A percentile compares a stretch with the other conserved stretches of the same genome.
Conservation (phyloP, 1,139 yeast genomes). For the Geotrichum reessii region DNA sequence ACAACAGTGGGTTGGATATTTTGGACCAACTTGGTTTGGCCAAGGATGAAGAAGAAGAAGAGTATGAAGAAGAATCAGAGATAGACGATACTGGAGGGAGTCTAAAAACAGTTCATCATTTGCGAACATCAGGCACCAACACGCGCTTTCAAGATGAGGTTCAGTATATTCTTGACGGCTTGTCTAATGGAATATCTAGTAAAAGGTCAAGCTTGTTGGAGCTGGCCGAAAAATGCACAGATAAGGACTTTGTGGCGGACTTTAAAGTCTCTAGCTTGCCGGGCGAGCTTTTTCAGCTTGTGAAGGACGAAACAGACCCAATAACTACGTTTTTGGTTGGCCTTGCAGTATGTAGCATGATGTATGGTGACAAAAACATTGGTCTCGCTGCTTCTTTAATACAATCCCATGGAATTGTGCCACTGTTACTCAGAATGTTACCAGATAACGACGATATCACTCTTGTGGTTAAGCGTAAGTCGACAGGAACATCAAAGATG, state of each 20-base stretch:
- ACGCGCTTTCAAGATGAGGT: conserved; percentile 36
- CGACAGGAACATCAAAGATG: conserved; percentile 14
- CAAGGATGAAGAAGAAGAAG: conserved; percentile 16
- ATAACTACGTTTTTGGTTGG: conserved; percentile 18
- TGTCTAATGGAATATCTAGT: conserved; percentile 23
- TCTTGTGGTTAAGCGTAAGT: conserved; percentile 8
- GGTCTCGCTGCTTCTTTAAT: conserved; percentile 19
- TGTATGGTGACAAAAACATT: conserved; percentile 16
- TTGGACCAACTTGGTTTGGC: conserved; percentile 15
- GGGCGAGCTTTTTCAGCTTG: conserved; percentile 19
- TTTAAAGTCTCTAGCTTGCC: conserved; percentile 24
- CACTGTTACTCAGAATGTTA: conserved; percentile 21
- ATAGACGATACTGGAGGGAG: conserved; percentile 11
- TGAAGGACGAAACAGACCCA: conserved; percentile 14
- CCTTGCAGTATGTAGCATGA: conserved; percentile 14
- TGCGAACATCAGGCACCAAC: conserved; percentile 39
- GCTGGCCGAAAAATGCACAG: conserved; percentile 28
- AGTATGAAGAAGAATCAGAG: conserved; percentile 11
- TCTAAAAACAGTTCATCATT: conserved; percentile 30
- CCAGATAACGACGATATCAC: conserved; percentile 22
- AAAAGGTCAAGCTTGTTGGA: conserved; percentile 28
- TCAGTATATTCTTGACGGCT: conserved; percentile 38
- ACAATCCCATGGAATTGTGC: conserved; percentile 17
- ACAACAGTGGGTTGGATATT: conserved; percentile 2
- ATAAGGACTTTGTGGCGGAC: conserved; percentile 26